Evolutionary conservation across 2,329 filamentous ascomycete species (phyloP), one percentile per base, ranked within the genome.

Genomic region (Byssoonygena ceratinophila): DNA sequence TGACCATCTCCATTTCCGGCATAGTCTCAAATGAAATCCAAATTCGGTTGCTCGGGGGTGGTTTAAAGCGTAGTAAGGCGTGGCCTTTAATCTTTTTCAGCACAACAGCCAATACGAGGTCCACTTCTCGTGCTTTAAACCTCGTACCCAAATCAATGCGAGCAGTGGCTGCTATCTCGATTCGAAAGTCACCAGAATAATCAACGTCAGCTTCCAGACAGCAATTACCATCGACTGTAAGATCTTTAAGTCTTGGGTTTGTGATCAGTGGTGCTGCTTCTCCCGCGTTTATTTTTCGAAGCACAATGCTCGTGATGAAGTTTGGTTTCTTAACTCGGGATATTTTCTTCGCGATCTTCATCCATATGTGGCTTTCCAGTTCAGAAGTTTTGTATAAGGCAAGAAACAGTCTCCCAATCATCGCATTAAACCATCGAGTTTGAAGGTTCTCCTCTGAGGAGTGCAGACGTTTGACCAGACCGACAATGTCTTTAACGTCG

Each of bases 11-110:
- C 73, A 98, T 85, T 64, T 91, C 90, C 16, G 92, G 92, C 76
- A 89, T 87, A n/a, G 82, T 82, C 65, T 94, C 87, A 64, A 98
- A 98, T 0, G 89, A 84, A 59, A 97, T 81, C 92, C 92, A 98
- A n/a, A 95, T 68, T 37, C 92, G 81, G 66, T 98, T 98, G 68
- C 89, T 96, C 0, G 92, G 92, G 14, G 91, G 88, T 5, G 92
- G 87, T 67, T 98, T 98, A 67, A 97, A 83, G 62, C 88, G 85
- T 62, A 96, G 76, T 27, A 95, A 71, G 43, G 87, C 70, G 61
- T 94, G 91, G 0, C 92, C 92, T 61, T 94, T 87, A 1, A 97
- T 73, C 60, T 83, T 86, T 65, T 87, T 90, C 53, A 96, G 68
- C 0, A 92, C 84, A 2, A 89, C 87, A 2, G 92, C 88, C 32